Conservation (phyloP, 2,329 filamentous ascomycete genomes). For the Tolypocladium capitatum region DNA sequence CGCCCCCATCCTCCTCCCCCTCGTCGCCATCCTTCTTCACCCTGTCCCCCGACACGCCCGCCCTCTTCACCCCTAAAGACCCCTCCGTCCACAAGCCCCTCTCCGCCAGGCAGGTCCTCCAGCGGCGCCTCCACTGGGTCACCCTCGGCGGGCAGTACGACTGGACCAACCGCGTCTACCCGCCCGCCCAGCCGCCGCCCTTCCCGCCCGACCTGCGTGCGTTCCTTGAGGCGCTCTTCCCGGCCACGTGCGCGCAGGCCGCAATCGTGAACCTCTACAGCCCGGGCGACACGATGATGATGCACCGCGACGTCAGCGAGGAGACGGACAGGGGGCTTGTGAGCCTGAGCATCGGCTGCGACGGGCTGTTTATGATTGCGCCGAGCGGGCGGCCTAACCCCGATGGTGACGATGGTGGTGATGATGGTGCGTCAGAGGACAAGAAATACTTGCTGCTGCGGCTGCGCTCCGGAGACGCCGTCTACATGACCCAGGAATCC, state of each 20-base stretch:
- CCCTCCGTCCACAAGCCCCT: constrained; percentile 62
- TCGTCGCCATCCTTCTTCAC: constrained; percentile 38
- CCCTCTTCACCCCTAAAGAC: constrained; percentile 55
- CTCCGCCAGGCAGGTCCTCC: constrained; percentile 54
- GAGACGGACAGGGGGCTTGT: constrained; percentile 64
- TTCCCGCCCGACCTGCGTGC: constrained; percentile 63
- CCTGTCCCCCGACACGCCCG: constrained; percentile 33
- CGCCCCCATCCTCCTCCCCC: constrained; percentile 37
- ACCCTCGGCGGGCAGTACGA: constrained; percentile 94
- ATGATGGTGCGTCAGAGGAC: constrained; percentile 6
- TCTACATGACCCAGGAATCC: constrained; percentile 75
- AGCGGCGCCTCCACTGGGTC: constrained; percentile 79
- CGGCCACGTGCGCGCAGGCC: constrained; percentile 66
- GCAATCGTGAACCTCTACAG: constrained; percentile 92
- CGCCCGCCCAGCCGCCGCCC: constrained; percentile 46
- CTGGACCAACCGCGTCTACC: constrained; percentile 82
- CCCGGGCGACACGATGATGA: constrained; percentile 78
- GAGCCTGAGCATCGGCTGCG: constrained; percentile 80
- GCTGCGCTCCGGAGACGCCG: constrained; percentile 71
- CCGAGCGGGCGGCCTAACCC: constrained; percentile 27
- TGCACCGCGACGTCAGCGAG: constrained; percentile 91
- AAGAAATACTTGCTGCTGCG: constrained; percentile 47
- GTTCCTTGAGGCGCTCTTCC: constrained; percentile 60
- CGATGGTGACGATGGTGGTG: constrained; percentile 8
- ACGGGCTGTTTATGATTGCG: constrained; percentile 76